These are phyloP conservation scores for Ophiostoma himal-ulmi DNA, from an alignment of 2,329 filamentous ascomycete genomes.

Conservation along the genomic window DNA sequence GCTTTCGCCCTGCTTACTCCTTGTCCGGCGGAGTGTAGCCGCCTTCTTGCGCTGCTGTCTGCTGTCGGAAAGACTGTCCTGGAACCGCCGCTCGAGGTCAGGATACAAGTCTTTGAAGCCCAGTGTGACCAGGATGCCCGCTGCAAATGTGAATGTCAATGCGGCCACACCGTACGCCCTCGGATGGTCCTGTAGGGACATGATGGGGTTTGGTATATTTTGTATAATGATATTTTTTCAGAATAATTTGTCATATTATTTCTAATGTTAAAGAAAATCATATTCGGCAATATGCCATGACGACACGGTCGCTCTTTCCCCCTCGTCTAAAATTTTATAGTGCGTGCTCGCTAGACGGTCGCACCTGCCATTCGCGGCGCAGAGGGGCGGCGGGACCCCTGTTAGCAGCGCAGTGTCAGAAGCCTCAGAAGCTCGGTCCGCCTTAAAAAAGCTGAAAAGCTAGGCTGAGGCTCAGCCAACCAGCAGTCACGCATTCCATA, in stretches of 20 bases:
- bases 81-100: constrained; percentile 61
- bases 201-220: constrained; percentile 29
- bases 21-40: constrained; percentile 14
- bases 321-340: constrained; percentile 14
- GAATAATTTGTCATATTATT: not conserved
- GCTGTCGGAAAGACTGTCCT: constrained; percentile 31
- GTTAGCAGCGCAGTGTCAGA: not conserved
- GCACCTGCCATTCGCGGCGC: not conserved
- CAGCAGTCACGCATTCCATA: constrained; percentile 18
- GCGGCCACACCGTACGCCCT: constrained; percentile 60
- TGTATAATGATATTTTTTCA: not conserved
- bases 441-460: constrained; percentile 13
- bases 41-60: constrained; percentile 4
- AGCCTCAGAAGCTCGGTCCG: not conserved
- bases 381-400: not conserved
- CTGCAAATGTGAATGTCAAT: constrained; percentile 65
- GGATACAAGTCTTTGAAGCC: constrained; percentile 76
- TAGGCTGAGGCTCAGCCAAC: constrained; percentile 18
- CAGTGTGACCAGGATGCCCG: constrained; percentile 68
- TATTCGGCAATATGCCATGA: constrained; percentile 15
- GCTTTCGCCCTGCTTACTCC: constrained; percentile 17
- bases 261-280: not conserved
- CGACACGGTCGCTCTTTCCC: constrained; percentile 17
- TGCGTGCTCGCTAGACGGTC: constrained; percentile 9
- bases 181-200: constrained; percentile 58